Percentiles rank a stretch among this genome's conserved stretches.
These are phyloP conservation scores for Fusarium agapanthi DNA, from an alignment of 2,329 filamentous ascomycete genomes.

Conservation along the genomic window DNA sequence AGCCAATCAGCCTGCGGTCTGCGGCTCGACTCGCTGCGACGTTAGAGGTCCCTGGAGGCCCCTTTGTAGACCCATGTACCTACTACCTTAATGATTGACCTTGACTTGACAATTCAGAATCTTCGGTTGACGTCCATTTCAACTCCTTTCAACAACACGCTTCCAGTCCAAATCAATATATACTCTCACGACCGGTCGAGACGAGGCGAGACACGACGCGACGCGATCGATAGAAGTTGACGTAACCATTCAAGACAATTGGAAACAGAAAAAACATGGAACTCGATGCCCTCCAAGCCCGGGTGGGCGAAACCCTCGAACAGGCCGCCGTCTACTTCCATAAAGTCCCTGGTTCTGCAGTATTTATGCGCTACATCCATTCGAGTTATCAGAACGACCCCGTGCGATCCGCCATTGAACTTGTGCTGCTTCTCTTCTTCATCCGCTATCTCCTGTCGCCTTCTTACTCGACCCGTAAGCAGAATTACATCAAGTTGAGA, in stretches of 20 bases:
- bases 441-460: constrained; percentile 92
- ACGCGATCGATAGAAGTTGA: neutral
- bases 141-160: neutral
- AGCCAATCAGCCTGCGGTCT: constrained; percentile 14
- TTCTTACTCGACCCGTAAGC: constrained; percentile 90
- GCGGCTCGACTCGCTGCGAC: neutral
- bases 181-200: neutral
- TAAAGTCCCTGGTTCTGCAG: constrained; percentile 90
- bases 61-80: constrained; percentile 18
- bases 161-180: neutral
- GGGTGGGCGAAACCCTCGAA: constrained; percentile 60
- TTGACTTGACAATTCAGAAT: neutral
- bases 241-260: neutral
- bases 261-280: constrained; percentile 59
- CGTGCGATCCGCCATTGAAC: constrained; percentile 89
- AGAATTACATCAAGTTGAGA: constrained; percentile 86
- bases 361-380: constrained; percentile 93
- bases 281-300: constrained; percentile 65
- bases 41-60: constrained; percentile 18
- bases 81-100: neutral
- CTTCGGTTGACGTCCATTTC: neutral
- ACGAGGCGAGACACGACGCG: neutral
- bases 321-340: constrained; percentile 76
- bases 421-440: constrained; percentile 94
- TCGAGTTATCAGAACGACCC: constrained; percentile 98